phyloP scores from a whole-genome alignment of 495 filamentous ascomycete species.

The Penicillium alfredii region DNA sequence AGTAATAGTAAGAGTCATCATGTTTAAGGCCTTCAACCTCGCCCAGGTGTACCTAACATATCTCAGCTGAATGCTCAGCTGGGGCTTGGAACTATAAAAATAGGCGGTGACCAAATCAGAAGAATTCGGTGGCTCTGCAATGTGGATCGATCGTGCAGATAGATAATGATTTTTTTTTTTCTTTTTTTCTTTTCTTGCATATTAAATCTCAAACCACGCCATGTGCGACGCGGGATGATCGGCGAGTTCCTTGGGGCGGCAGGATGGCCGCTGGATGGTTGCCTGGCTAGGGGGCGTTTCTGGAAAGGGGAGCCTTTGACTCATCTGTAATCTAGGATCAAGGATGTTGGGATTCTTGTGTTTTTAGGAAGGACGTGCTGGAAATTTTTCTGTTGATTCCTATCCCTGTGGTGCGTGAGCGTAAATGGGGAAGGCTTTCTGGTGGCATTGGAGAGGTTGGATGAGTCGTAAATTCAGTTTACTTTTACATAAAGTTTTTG shows the following conservation, averaged over 20 bases:
- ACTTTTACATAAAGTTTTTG: no score
- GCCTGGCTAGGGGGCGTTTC: conserved; percentile 14
- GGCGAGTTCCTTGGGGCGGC: conserved; percentile 17
- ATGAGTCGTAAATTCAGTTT: background rate
- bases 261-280: conserved; percentile 15
- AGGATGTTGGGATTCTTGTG: no score
- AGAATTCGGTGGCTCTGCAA: conserved; percentile 8
- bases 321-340: no score
- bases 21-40: background rate
- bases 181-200: background rate
- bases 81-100: no score
- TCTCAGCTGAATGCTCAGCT: no score
- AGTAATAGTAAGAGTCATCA: no score
- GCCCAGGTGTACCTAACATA: background rate
- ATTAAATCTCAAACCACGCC: conserved; percentile 17
- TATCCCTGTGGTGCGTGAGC: conserved; percentile 5
- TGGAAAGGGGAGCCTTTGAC: background rate
- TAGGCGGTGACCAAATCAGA: no score
- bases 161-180: background rate
- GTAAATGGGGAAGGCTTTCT: conserved; percentile 5
- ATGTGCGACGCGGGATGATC: conserved; percentile 27
- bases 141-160: conserved; percentile 6
- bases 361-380: no score
- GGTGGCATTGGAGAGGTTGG: background rate
- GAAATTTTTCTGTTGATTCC: background rate